These are phyloP conservation scores for Pyrus bretschneideri DNA, from an alignment of 306 rosid species.

Conservation along the genomic window DNA sequence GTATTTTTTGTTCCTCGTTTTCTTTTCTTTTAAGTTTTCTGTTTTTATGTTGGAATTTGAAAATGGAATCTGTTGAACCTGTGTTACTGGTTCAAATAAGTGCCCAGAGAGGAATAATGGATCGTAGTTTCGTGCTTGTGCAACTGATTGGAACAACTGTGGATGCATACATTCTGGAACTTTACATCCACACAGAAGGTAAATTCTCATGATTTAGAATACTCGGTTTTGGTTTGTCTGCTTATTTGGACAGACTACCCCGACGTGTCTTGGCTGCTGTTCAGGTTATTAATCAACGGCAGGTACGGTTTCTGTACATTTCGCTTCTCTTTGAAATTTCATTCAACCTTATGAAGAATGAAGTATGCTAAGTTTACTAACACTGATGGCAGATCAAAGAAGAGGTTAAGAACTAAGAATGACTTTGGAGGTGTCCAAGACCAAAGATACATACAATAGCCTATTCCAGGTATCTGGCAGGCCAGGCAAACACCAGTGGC, in stretches of 20 bases:
- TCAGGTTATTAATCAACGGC: neutral
- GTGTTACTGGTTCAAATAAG: neutral
- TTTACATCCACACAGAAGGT: neutral
- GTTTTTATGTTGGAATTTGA: neutral
- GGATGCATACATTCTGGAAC: neutral
- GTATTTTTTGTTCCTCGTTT: neutral
- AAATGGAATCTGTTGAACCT: neutral
- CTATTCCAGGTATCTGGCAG: slow-evolving; percentile 46
- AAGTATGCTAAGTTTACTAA: neutral
- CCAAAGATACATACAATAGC: slow-evolving; percentile 22
- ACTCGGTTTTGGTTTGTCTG: neutral
- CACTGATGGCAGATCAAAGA: neutral
- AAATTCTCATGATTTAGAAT: neutral
- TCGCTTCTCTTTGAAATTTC: neutral
- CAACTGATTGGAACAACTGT: neutral
- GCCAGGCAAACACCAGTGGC: slow-evolving; percentile 48
- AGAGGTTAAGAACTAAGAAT: slow-evolving; percentile 2
- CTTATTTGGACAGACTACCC: neutral
- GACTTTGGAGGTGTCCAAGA: slow-evolving; percentile 3
- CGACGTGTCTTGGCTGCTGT: neutral
- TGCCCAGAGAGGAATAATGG: neutral
- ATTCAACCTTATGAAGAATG: neutral
- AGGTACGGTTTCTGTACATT: neutral
- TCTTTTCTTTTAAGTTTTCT: neutral
- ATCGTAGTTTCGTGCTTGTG: neutral